Evolutionary conservation across 352 stramenopile genomes (phyloP).

Genomic region (Phytopythium helicoides): DNA sequence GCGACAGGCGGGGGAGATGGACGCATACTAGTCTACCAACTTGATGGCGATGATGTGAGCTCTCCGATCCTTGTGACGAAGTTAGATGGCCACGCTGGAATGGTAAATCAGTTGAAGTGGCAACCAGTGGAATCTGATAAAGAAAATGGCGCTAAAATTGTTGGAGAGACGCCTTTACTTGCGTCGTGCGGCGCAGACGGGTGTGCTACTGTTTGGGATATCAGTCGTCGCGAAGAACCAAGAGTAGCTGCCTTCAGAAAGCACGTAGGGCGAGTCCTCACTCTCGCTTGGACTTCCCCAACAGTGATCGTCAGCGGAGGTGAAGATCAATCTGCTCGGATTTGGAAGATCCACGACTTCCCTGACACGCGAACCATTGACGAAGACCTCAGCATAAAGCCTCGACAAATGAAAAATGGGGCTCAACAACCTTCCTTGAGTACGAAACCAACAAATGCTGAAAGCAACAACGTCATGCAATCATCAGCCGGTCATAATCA

Average conservation of each 20-base stretch:
- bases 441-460: too few species aligned
- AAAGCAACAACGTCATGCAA: too few species aligned
- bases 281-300: constrained; percentile 49
- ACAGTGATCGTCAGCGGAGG: constrained; percentile 49
- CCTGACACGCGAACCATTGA: neutral
- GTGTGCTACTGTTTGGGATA: constrained; percentile 54
- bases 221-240: constrained; percentile 9
- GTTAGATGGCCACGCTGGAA: constrained; percentile 33
- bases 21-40: constrained; percentile 54
- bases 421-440: too few species aligned
- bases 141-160: neutral
- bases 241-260: constrained; percentile 29
- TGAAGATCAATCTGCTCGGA: constrained; percentile 65
- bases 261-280: constrained; percentile 55
- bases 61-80: constrained; percentile 14
- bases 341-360: constrained; percentile 45
- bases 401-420: too few species aligned
- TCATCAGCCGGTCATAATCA: too few species aligned
- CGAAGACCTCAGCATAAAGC: neutral
- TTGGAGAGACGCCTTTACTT: constrained; percentile 15
- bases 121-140: neutral
- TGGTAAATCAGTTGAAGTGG: constrained; percentile 54
- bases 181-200: constrained; percentile 58
- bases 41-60: neutral
- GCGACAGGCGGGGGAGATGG: constrained; percentile 46